Percentiles rank a stretch among this genome's conserved stretches.
Evolutionary conservation across 2,329 filamentous ascomycete genomes (phyloP).

Genomic region (Talaromyces piceae): DNA sequence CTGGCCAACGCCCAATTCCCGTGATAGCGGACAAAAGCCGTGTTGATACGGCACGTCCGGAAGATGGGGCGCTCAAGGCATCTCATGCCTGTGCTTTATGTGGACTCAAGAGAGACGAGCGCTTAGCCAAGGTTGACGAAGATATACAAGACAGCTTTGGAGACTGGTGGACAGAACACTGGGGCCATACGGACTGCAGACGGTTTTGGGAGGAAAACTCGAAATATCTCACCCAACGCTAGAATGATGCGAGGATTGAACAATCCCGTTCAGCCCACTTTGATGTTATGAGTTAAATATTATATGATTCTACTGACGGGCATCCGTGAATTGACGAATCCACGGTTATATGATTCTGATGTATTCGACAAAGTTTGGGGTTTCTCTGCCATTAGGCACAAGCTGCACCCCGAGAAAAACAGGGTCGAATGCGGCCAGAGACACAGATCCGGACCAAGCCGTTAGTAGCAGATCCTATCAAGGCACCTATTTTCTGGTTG

Average conservation of each 20-base stretch:
- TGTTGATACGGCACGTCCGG: slow-evolving; percentile 54
- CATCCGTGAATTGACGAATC: neutral
- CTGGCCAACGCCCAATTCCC: slow-evolving; percentile 47
- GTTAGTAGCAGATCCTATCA: neutral
- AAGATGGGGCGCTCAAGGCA: slow-evolving; percentile 63
- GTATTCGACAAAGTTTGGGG: neutral
- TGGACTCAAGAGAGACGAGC: slow-evolving; percentile 79
- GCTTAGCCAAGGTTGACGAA: slow-evolving; percentile 66
- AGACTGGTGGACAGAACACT: slow-evolving; percentile 93
- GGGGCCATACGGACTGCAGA: slow-evolving; percentile 71
- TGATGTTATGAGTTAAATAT: neutral
- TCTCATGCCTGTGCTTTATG: slow-evolving; percentile 74
- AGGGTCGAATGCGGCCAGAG: neutral
- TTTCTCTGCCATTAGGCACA: neutral
- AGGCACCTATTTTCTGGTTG: too few relatives aligned
- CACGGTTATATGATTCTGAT: neutral
- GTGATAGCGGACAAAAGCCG: slow-evolving; percentile 64
- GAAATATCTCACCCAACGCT: slow-evolving; percentile 61
- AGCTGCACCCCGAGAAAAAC: neutral
- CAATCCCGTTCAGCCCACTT: neutral
- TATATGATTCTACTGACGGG: neutral
- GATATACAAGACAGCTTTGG: slow-evolving; percentile 84
- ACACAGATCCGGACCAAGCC: neutral
- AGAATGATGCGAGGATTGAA: neutral
- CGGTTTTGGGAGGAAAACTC: slow-evolving; percentile 82